Evolutionary conservation across 2,329 filamentous ascomycete genomes (phyloP).

Genomic region (Colletotrichum tanaceti): DNA sequence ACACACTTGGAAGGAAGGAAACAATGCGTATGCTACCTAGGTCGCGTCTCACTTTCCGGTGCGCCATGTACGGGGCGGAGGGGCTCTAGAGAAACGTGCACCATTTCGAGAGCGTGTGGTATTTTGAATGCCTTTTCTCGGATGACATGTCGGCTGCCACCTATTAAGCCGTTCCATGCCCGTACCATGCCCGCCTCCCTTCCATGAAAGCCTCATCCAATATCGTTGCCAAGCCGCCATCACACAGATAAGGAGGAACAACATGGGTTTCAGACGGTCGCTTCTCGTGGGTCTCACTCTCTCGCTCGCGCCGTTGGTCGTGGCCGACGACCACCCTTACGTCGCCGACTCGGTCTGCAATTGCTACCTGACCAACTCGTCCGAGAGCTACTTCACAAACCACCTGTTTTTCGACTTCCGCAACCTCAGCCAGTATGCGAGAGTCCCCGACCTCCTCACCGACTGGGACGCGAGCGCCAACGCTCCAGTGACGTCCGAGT

Average conservation of each 20-base stretch:
- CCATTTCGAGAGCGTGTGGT: not conserved
- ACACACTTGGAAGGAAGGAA: constrained; percentile 11
- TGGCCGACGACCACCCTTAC: constrained; percentile 38
- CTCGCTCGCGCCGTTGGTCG: constrained; percentile 15
- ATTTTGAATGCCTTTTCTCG: not conserved
- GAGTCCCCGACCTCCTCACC: constrained; percentile 49
- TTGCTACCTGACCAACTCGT: constrained; percentile 62
- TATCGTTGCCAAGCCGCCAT: not conserved
- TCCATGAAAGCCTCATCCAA: constrained; percentile 9
- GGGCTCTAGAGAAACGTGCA: constrained; percentile 11
- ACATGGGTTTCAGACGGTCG: constrained; percentile 39
- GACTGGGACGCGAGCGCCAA: constrained; percentile 46
- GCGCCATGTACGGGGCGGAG: constrained; percentile 9
- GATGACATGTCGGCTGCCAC: not conserved
- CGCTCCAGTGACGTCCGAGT: constrained; percentile 52
- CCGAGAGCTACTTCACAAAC: constrained; percentile 56
- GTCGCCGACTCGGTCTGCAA: constrained; percentile 54
- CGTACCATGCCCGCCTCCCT: not conserved
- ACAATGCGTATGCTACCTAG: constrained; percentile 24
- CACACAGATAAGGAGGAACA: constrained; percentile 13
- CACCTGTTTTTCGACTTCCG: constrained; percentile 65
- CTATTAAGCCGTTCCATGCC: constrained; percentile 18
- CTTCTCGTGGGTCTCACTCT: constrained; percentile 42
- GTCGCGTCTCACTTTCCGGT: constrained; percentile 39
- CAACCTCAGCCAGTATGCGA: constrained; percentile 53